Evolutionary conservation across 768 basidiomycete species (phyloP).

Genomic region (Sutorius australiensis): DNA sequence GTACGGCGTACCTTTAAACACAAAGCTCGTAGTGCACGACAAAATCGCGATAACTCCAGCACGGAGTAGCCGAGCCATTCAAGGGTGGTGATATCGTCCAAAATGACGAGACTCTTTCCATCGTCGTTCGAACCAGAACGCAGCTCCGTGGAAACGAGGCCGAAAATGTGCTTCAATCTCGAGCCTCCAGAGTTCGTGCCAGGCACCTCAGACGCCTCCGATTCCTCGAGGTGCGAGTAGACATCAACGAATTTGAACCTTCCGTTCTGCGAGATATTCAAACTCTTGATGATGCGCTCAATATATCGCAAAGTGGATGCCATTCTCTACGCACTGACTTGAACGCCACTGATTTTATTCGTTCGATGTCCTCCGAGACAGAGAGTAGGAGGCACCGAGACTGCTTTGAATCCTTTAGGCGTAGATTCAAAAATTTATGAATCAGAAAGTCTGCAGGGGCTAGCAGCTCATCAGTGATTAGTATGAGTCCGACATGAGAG

Average conservation of each 20-base stretch:
- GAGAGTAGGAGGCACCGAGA: conserved; percentile 51
- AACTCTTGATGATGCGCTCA: conserved; percentile 24
- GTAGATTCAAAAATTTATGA: conserved; percentile 47
- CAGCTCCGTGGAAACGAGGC: conserved; percentile 33
- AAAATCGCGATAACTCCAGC: conserved; percentile 51
- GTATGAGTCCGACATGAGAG: conserved; percentile 47
- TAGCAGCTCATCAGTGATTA: conserved; percentile 67
- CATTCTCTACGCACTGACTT: conserved; percentile 51
- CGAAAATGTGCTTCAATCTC: conserved; percentile 33
- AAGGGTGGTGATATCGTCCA: conserved; percentile 68
- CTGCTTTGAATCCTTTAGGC: conserved; percentile 44
- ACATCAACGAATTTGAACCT: conserved; percentile 56
- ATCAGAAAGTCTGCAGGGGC: conserved; percentile 75
- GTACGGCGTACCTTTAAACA: conserved; percentile 50
- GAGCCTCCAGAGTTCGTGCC: conserved; percentile 10
- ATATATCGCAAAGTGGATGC: not conserved
- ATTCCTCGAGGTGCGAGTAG: conserved; percentile 33
- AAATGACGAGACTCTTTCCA: conserved; percentile 44
- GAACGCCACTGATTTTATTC: conserved; percentile 61
- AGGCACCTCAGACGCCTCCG: conserved; percentile 2
- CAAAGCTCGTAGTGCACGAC: conserved; percentile 52
- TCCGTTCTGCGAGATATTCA: conserved; percentile 35
- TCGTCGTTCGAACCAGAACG: conserved; percentile 3
- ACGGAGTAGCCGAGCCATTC: conserved; percentile 66
- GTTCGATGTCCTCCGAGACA: conserved; percentile 49